phyloP scores from a whole-genome alignment of 768 basidiomycete species.

The Hypsizygus marmoreus region DNA sequence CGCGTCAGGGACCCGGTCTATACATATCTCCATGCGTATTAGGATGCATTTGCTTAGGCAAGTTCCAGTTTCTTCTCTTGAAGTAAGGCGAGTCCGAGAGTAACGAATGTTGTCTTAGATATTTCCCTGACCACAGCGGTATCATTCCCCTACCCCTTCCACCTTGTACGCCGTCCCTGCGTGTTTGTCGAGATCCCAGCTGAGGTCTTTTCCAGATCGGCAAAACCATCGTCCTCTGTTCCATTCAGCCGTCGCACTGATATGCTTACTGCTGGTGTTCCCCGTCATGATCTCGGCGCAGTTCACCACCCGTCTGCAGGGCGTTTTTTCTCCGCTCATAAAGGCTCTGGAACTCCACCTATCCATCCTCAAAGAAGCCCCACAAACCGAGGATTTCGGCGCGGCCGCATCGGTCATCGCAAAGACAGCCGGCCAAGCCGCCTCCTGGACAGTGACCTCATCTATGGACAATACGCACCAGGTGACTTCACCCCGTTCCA shows the following conservation, averaged over 20 bases:
- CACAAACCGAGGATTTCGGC: conserved; percentile 42
- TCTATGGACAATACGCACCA: conserved; percentile 62
- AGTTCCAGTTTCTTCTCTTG: conserved; percentile 10
- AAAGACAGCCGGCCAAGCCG: conserved; percentile 37
- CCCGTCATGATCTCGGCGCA: conserved; percentile 62
- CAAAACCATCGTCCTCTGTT: conserved; percentile 49
- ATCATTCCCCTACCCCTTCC: conserved; percentile 68
- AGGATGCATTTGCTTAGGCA: conserved; percentile 61
- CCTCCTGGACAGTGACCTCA: conserved; percentile 59
- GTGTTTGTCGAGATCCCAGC: neutral
- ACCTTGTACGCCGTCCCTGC: conserved; percentile 36
- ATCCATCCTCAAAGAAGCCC: conserved; percentile 42
- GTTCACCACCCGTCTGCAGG: conserved; percentile 53
- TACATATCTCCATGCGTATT: conserved; percentile 58
- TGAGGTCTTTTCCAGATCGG: conserved; percentile 43
- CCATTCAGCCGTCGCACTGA: conserved; percentile 58
- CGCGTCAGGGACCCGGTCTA: conserved; percentile 63
- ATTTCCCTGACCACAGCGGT: conserved; percentile 57
- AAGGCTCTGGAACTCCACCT: conserved; percentile 48
- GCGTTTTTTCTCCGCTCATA: conserved; percentile 49
- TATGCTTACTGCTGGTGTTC: conserved; percentile 56
- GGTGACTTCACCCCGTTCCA: conserved; percentile 56
- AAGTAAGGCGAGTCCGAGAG: neutral
- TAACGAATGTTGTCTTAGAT: conserved; percentile 37
- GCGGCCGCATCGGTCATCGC: conserved; percentile 31